A percentile compares a stretch with the other conserved stretches of the same genome.
phyloP scores from a whole-genome alignment of 192 early-diverging fungal genomes.

The Coemansia sp. region DNA sequence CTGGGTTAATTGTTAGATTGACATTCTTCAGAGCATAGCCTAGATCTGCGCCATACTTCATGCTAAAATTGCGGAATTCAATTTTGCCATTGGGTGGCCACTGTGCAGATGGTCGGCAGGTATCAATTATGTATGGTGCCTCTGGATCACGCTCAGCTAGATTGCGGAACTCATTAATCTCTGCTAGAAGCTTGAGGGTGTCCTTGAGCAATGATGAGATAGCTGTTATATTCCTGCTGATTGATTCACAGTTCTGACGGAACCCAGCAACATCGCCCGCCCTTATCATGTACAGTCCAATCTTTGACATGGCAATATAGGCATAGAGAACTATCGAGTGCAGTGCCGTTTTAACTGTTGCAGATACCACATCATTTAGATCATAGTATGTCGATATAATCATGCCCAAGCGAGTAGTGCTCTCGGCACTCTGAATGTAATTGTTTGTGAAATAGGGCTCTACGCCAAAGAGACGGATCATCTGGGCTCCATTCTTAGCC shows the following conservation, averaged over 20 bases:
- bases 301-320: neutral
- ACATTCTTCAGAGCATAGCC: constrained; percentile 39
- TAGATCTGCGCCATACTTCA: constrained; percentile 16
- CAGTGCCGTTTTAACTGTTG: neutral
- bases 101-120: too few species aligned
- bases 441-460: constrained; percentile 57
- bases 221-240: neutral
- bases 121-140: too few species aligned
- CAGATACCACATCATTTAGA: neutral
- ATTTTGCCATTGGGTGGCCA: too few species aligned
- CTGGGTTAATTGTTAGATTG: constrained; percentile 51
- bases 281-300: neutral
- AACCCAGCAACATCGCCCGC: neutral
- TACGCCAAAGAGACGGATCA: constrained; percentile 57
- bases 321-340: neutral
- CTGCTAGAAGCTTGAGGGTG: neutral
- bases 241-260: neutral
- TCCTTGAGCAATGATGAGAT: neutral
- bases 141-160: neutral
- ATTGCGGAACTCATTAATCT: neutral
- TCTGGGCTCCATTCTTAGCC: neutral
- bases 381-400: neutral
- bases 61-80: too few species aligned
- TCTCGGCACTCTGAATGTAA: constrained; percentile 61
- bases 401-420: constrained; percentile 46